phyloP scores from a whole-genome alignment of 2,329 filamentous ascomycete genomes.

The Huntiella savannae region DNA sequence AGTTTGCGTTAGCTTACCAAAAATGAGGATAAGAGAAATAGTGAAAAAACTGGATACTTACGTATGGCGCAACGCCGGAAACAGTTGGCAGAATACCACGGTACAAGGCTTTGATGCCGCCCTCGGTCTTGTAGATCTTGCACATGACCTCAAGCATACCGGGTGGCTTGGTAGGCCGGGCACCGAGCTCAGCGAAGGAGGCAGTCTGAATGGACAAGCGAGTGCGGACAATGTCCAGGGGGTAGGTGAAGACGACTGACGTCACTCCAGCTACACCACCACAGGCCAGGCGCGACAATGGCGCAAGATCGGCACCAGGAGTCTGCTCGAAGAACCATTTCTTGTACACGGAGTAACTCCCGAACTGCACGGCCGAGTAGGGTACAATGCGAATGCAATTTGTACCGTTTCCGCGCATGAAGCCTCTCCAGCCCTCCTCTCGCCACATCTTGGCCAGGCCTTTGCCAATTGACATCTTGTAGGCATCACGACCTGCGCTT shows the following conservation, averaged over 20 bases:
- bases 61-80: slow-evolving; percentile 88
- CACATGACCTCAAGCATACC: slow-evolving; percentile 81
- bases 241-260: slow-evolving; percentile 87
- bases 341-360: slow-evolving; percentile 95
- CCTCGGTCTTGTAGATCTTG: slow-evolving; percentile 79
- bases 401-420: slow-evolving; percentile 94
- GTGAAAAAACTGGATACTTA: slow-evolving; percentile 20
- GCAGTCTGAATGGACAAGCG: slow-evolving; percentile 92
- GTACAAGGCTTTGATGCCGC: slow-evolving; percentile 71
- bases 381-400: slow-evolving; percentile 97
- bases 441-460: slow-evolving; percentile 88
- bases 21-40: not conserved
- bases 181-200: slow-evolving; percentile 65
- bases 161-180: slow-evolving; percentile 48
- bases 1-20: not conserved
- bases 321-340: slow-evolving; percentile 60
- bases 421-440: slow-evolving; percentile 91
- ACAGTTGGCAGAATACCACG: slow-evolving; percentile 86
- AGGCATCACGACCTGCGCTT: slow-evolving; percentile 74
- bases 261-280: slow-evolving; percentile 87
- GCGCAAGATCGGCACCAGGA: slow-evolving; percentile 53
- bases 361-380: slow-evolving; percentile 95
- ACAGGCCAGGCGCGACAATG: slow-evolving; percentile 63
- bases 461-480: slow-evolving; percentile 78
- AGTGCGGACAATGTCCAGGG: slow-evolving; percentile 91